These are phyloP conservation scores for Phialophora verrucosa DNA, from an alignment of 2,329 filamentous ascomycete species.

Conservation along the genomic window DNA sequence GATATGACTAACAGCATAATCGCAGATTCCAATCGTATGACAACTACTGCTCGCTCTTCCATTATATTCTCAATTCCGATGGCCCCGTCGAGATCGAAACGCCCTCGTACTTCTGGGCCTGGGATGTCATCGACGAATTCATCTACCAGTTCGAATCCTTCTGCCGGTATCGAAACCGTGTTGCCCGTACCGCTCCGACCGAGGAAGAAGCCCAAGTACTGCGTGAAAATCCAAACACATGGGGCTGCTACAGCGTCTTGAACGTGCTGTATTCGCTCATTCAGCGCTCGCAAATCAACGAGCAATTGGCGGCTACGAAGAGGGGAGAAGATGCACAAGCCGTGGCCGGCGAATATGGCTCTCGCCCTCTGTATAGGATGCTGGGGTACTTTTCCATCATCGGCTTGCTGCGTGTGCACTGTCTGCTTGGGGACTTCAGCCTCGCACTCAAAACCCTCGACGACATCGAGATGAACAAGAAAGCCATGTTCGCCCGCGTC, in stretches of 20 bases:
- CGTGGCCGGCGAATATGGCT: constrained; percentile 94
- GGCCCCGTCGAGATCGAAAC: constrained; percentile 97
- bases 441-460: constrained; percentile 98
- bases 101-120: constrained; percentile 98
- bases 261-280: constrained; percentile 99
- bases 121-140: constrained; percentile 99
- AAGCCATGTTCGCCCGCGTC: constrained; percentile 98
- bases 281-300: constrained; percentile 95
- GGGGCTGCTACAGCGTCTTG: constrained; percentile 99
- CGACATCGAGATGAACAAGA: constrained; percentile 99
- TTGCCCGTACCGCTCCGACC: constrained; percentile 79
- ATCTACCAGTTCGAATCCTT: constrained; percentile 99
- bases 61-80: constrained; percentile 98
- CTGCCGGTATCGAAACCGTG: constrained; percentile 91
- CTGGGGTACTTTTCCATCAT: constrained; percentile 99
- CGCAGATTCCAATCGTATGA: constrained; percentile 73
- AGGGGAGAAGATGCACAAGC: constrained; percentile 85
- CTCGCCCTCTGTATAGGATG: constrained; percentile 95
- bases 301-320: constrained; percentile 95
- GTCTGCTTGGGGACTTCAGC: constrained; percentile 95
- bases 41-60: constrained; percentile 98
- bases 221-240: constrained; percentile 96
- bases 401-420: constrained; percentile 93
- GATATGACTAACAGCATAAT: neutral
- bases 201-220: constrained; percentile 91